Percentiles rank a stretch among this genome's conserved stretches.
Conservation (phyloP, 805 yeast species). For the Wickerhamiella sergipiensis region DNA sequence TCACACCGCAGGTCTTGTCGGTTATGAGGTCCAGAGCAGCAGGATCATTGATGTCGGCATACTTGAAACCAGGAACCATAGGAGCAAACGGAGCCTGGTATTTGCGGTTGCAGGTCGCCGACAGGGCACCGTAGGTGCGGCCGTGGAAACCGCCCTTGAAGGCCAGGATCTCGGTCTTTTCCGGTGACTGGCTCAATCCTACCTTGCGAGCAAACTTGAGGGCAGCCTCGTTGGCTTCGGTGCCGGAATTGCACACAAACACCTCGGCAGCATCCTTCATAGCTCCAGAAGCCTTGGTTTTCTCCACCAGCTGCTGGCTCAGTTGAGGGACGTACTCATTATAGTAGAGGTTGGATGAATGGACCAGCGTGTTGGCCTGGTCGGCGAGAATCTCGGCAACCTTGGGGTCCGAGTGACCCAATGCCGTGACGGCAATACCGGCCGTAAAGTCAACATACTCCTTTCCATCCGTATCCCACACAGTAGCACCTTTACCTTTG, state of each 20-base stretch:
- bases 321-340: constrained; percentile 75
- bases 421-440: constrained; percentile 92
- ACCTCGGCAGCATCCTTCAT: constrained; percentile 71
- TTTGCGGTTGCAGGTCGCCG: constrained; percentile 85
- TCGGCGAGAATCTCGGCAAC: constrained; percentile 56
- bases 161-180: constrained; percentile 67
- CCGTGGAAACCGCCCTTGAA: constrained; percentile 91
- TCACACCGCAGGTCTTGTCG: constrained; percentile 74
- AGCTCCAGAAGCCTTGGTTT: constrained; percentile 53
- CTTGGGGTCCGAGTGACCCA: constrained; percentile 76
- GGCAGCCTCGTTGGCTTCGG: constrained; percentile 74
- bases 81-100: constrained; percentile 88
- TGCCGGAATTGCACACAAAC: constrained; percentile 55
- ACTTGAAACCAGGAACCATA: constrained; percentile 74
- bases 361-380: constrained; percentile 63
- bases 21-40: constrained; percentile 46
- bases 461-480: constrained; percentile 66
- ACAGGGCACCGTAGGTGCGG: constrained; percentile 82
- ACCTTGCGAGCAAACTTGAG: constrained; percentile 67
- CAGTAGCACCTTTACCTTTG: constrained; percentile 65
- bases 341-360: constrained; percentile 74
- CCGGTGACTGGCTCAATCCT: constrained; percentile 39
- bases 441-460: constrained; percentile 84
- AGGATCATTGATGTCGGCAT: constrained; percentile 49
- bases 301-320: constrained; percentile 52